phyloP scores from a whole-genome alignment of 345 rosid species.

The Aurinia saxatilis region DNA sequence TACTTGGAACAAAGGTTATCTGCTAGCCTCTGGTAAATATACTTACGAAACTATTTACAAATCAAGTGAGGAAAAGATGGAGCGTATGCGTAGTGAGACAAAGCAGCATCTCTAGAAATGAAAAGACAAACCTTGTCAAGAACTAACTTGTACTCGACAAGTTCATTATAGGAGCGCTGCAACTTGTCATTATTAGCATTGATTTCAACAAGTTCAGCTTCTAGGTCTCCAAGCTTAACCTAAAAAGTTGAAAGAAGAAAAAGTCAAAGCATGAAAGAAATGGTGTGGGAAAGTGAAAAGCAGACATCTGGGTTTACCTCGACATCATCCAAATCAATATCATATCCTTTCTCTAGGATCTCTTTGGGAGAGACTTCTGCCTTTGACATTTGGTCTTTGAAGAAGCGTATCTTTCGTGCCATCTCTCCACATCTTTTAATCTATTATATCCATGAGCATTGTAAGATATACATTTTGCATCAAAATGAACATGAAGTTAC shows the following conservation, averaged over 20 bases:
- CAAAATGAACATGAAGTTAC: conserved; percentile 31
- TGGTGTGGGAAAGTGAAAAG: not conserved
- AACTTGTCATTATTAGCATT: conserved; percentile 84
- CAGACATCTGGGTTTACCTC: conserved; percentile 48
- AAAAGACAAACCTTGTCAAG: conserved; percentile 60
- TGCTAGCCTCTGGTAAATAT: not conserved
- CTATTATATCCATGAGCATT: conserved; percentile 38
- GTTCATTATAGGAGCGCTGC: conserved; percentile 75
- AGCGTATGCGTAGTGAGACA: not conserved
- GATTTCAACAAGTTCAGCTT: conserved; percentile 83
- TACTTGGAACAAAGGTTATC: not conserved
- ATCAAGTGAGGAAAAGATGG: not conserved
- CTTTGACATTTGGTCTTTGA: conserved; percentile 85
- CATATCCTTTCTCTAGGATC: conserved; percentile 32
- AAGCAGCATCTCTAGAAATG: not conserved
- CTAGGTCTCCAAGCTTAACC: conserved; percentile 80
- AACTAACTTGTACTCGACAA: conserved; percentile 83
- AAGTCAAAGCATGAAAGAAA: conserved; percentile 6
- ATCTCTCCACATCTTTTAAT: conserved; percentile 89
- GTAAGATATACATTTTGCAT: not conserved
- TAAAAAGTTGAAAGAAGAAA: conserved; percentile 30
- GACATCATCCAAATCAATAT: conserved; percentile 57
- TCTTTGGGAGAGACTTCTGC: conserved; percentile 51
- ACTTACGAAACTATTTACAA: not conserved
- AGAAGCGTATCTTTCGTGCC: conserved; percentile 79